These are phyloP conservation scores for Coemansia sp. DNA, from an alignment of 192 early-diverging fungal species.

Conservation along the genomic window DNA sequence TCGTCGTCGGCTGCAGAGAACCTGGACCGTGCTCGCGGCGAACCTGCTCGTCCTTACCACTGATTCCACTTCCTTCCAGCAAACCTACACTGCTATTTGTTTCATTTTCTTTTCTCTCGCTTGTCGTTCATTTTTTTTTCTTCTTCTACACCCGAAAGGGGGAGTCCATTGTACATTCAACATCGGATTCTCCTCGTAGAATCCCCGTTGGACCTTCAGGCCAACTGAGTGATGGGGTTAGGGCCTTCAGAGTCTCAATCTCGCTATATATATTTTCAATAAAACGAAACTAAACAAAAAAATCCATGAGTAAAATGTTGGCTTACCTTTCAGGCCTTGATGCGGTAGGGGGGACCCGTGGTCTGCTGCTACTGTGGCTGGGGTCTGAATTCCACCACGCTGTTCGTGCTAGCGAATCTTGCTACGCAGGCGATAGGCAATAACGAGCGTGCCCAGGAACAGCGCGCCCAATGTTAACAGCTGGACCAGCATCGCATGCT, in stretches of 20 bases:
- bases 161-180: conserved; percentile 3
- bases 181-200: too few relatives aligned
- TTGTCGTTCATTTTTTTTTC: not conserved
- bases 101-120: too few relatives aligned
- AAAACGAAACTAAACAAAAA: too few relatives aligned
- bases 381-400: not conserved
- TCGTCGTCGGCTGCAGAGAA: conserved; percentile 44
- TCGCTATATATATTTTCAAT: too few relatives aligned
- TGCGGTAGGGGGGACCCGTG: not conserved
- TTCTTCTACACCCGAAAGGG: not conserved
- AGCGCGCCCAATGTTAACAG: conserved; percentile 21
- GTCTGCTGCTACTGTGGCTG: not conserved
- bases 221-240: too few relatives aligned
- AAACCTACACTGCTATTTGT: too few relatives aligned
- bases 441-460: conserved; percentile 12
- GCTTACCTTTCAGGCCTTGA: not conserved
- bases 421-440: not conserved
- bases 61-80: conserved; percentile 5
- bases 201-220: too few relatives aligned
- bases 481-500: conserved; percentile 20
- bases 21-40: conserved; percentile 41
- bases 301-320: not conserved
- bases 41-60: conserved; percentile 20
- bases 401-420: not conserved
- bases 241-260: too few relatives aligned